These are phyloP conservation scores for Grosmannia huntii DNA, from an alignment of 2,329 filamentous ascomycete species.

Conservation along the genomic window DNA sequence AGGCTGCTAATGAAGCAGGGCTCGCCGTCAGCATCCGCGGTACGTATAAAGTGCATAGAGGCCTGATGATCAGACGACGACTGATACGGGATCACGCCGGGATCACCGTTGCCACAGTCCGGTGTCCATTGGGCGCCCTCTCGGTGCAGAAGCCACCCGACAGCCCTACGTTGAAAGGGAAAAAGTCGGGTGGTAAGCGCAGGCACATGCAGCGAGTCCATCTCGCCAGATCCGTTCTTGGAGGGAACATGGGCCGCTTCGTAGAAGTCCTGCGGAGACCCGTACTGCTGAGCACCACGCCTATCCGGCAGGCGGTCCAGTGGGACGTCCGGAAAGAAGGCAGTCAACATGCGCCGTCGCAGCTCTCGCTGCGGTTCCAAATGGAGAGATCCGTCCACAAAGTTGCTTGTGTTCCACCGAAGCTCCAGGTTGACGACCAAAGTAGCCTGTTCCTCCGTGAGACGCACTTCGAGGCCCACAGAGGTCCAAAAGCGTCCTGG, in stretches of 20 bases:
- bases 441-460: not conserved
- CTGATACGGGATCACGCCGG: constrained; percentile 15
- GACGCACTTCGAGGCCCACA: constrained; percentile 2
- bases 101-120: constrained; percentile 1
- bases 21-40: constrained; percentile 31
- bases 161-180: constrained; percentile 58
- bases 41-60: constrained; percentile 31
- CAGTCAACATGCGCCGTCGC: constrained; percentile 7
- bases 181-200: constrained; percentile 42
- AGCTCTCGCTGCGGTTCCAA: not conserved
- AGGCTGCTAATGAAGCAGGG: constrained; percentile 38
- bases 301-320: not conserved
- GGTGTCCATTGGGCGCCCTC: constrained; percentile 46
- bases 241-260: constrained; percentile 51
- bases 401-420: constrained; percentile 18
- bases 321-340: constrained; percentile 10
- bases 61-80: constrained; percentile 9
- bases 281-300: not conserved
- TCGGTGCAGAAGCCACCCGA: constrained; percentile 56
- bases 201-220: constrained; percentile 26
- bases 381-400: constrained; percentile 7
- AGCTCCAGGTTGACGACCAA: constrained; percentile 13
- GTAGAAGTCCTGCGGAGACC: constrained; percentile 51
- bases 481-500: constrained; percentile 8
- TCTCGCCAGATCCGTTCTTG: constrained; percentile 24